Evolutionary conservation across 306 rosid species (phyloP), one percentile per base, ranked within the genome.

Genomic region (Gleditsia sinensis): DNA sequence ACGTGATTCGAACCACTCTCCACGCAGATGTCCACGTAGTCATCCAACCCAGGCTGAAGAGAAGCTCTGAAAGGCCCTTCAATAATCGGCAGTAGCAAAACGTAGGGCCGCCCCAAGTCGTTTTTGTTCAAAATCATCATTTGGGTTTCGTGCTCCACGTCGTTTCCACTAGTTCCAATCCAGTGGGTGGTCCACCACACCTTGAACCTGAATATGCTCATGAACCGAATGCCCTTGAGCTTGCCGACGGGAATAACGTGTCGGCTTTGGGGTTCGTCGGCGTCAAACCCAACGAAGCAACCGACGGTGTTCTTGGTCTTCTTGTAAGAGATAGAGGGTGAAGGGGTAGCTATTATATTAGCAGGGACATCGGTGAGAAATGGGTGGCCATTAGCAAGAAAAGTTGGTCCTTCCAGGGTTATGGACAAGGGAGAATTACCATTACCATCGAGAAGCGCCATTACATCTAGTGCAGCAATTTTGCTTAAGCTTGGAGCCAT

Each of bases 111-210:
- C 0, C 81, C 74, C 2, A 33, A 5, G 62, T 76, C 56, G 12
- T 56, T 78, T 4, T 78, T 74, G 12, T 89, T 84, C 0, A 92
- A 49, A 3, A 89, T 72, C 77, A 89, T 81, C 45, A 92, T 66
- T 78, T 87, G 93, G 20, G 96, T 92, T 54, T 87, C 93, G 46
- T 84, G 60, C 34, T 89, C 86, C 2, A 88, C 28, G 13, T 92
- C 84, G 1, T 62, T 8, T 0, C 96, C 97, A 5, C 57, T 78
- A 33, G 11, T 37, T 14, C 97, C 96, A 0, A 30, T 12, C 91
- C 96, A 81, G 6, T 87, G 90, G 20, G 97, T 89, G 76, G 89
- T 83, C 96, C 96, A 92, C 96, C 97, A 87, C 6, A 86, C 66
- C 28, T 92, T 92, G 84, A 89, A 92, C 13, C 93, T 10, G 89